These are phyloP conservation scores for Tricholoma sp. DNA, from an alignment of 768 basidiomycete species.

Conservation along the genomic window DNA sequence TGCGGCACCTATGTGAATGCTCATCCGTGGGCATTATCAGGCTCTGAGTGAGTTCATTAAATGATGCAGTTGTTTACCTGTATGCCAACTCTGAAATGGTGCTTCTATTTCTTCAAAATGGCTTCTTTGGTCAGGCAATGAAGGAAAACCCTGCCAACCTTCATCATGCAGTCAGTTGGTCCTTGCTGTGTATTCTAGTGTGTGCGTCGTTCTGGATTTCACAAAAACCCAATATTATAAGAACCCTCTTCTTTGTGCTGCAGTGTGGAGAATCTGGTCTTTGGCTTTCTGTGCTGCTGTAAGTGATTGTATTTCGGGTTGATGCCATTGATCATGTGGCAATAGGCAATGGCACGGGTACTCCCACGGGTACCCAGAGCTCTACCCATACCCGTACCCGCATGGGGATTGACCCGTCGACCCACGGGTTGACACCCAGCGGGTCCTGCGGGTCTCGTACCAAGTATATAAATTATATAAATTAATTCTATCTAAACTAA, in stretches of 20 bases:
- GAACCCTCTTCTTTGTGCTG: conserved; percentile 44
- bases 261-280: no score
- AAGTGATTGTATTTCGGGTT: conserved; percentile 13
- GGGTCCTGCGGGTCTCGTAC: no score
- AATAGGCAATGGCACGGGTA: no score
- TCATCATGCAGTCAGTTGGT: conserved; percentile 49
- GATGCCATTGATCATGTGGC: background rate
- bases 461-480: no score
- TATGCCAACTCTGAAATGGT: conserved; percentile 28
- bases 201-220: conserved; percentile 39
- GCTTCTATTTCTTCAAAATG: conserved; percentile 50
- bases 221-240: conserved; percentile 37
- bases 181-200: conserved; percentile 44
- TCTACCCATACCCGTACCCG: no score
- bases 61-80: background rate
- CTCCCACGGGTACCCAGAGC: no score
- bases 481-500: no score
- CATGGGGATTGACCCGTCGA: no score
- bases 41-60: conserved; percentile 35
- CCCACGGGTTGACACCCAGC: no score
- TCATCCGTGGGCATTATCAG: conserved; percentile 38
- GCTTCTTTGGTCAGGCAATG: conserved; percentile 56
- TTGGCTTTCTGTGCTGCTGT: conserved; percentile 52
- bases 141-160: conserved; percentile 40
- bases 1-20: conserved; percentile 36